Percentiles rank a stretch among this genome's conserved stretches.
Conservation (phyloP, 768 basidiomycete genomes). For the Omphalotus guepiniiformis region DNA sequence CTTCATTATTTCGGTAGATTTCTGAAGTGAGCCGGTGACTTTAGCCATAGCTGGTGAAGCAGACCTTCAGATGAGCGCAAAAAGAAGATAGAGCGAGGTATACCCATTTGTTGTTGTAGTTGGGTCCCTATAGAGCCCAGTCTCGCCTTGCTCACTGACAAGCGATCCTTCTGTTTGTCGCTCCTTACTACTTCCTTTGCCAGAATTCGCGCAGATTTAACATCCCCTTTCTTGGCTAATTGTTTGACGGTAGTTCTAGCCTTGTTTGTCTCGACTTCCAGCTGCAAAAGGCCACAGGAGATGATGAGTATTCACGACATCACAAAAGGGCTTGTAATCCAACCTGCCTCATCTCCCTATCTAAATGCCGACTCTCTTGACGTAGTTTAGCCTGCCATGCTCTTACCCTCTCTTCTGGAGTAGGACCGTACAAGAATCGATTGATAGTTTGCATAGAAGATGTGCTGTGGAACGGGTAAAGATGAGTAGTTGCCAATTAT, state of each 20-base stretch:
- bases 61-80: conserved; percentile 1
- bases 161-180: conserved; percentile 88
- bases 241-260: conserved; percentile 80
- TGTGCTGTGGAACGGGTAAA: too few relatives aligned
- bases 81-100: conserved; percentile 21
- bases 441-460: conserved; percentile 91
- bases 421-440: conserved; percentile 93
- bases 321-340: conserved; percentile 21
- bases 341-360: conserved; percentile 96
- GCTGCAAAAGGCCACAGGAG: conserved; percentile 39
- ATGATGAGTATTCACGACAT: conserved; percentile 12
- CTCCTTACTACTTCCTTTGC: conserved; percentile 94
- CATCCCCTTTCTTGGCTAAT: conserved; percentile 86
- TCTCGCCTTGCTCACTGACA: conserved; percentile 90
- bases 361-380: conserved; percentile 74
- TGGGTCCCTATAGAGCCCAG: conserved; percentile 89
- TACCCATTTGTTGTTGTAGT: conserved; percentile 88
- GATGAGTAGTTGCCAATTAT: too few relatives aligned
- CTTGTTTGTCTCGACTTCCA: conserved; percentile 79
- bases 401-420: conserved; percentile 89
- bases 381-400: conserved; percentile 90
- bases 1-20: conserved; percentile 99
- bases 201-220: conserved; percentile 88
- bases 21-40: conserved; percentile 96
- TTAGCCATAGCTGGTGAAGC: conserved; percentile 77